Conservation (phyloP, 192 early-diverging fungal species). For the Pilaira anomala region DNA sequence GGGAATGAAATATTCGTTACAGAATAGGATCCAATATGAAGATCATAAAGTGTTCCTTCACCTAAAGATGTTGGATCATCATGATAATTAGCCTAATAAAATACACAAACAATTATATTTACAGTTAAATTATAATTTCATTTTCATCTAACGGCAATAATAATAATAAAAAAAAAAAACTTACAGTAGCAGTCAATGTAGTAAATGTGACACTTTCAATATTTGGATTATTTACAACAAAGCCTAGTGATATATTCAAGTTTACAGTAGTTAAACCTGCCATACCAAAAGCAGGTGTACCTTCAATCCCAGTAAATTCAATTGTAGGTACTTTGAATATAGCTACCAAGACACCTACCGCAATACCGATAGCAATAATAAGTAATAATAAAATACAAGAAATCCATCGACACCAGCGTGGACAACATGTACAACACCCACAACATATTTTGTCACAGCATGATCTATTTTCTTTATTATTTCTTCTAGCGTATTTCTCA, state of each 20-base stretch:
- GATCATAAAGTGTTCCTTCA: constrained; percentile 39
- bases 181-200: constrained; percentile 43
- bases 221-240: constrained; percentile 45
- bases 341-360: constrained; percentile 38
- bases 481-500: constrained; percentile 6
- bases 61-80: constrained; percentile 37
- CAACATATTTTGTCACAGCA: constrained; percentile 33
- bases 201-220: constrained; percentile 44
- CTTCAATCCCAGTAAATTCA: constrained; percentile 21
- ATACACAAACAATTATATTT: neutral
- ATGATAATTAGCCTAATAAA: constrained; percentile 48
- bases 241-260: constrained; percentile 17
- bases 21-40: constrained; percentile 36
- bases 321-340: constrained; percentile 43
- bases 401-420: constrained; percentile 36
- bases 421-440: constrained; percentile 35
- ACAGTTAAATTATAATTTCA: constrained; percentile 1
- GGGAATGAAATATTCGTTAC: constrained; percentile 43
- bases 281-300: constrained; percentile 11
- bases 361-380: constrained; percentile 35
- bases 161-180: constrained; percentile 11
- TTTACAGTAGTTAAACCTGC: constrained; percentile 19
- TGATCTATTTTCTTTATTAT: constrained; percentile 10
- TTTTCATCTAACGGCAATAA: constrained; percentile 13
- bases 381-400: constrained; percentile 41